Evolutionary conservation across 805 yeast species (phyloP).

Genomic region (Metschnikowia shivogae): DNA sequence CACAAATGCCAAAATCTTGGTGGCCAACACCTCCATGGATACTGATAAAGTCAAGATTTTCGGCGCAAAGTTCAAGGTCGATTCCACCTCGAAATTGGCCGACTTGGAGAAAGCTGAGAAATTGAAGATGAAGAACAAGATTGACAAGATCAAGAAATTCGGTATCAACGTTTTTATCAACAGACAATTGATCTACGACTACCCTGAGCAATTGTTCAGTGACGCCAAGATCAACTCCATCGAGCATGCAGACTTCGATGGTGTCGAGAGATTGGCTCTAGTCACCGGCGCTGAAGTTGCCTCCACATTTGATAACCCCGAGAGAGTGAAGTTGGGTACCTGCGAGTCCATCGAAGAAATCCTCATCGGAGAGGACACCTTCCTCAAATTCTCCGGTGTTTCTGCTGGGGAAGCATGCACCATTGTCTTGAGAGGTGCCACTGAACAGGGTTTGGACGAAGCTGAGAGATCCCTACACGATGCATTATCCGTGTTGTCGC

Average conservation of each 20-base stretch:
- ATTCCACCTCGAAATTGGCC: conserved; percentile 89
- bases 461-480: conserved; percentile 70
- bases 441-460: conserved; percentile 45
- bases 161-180: conserved; percentile 88
- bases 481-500: conserved; percentile 91
- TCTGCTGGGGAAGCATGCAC: conserved; percentile 96
- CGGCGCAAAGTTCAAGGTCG: conserved; percentile 97
- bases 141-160: conserved; percentile 83
- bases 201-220: conserved; percentile 93
- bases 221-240: conserved; percentile 86
- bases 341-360: conserved; percentile 90
- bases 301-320: conserved; percentile 92
- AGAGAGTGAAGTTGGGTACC: conserved; percentile 76
- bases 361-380: conserved; percentile 86
- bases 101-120: conserved; percentile 92
- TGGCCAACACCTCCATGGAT: conserved; percentile 94
- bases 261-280: conserved; percentile 91
- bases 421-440: conserved; percentile 71
- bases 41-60: conserved; percentile 96
- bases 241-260: conserved; percentile 98
- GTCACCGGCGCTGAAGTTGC: conserved; percentile 99
- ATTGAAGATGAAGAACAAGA: conserved; percentile 85
- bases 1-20: conserved; percentile 77
- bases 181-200: conserved; percentile 94
- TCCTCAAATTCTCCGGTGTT: conserved; percentile 92